phyloP scores from a whole-genome alignment of 1,284 basidiomycete species.

The Puccinia coronata region DNA sequence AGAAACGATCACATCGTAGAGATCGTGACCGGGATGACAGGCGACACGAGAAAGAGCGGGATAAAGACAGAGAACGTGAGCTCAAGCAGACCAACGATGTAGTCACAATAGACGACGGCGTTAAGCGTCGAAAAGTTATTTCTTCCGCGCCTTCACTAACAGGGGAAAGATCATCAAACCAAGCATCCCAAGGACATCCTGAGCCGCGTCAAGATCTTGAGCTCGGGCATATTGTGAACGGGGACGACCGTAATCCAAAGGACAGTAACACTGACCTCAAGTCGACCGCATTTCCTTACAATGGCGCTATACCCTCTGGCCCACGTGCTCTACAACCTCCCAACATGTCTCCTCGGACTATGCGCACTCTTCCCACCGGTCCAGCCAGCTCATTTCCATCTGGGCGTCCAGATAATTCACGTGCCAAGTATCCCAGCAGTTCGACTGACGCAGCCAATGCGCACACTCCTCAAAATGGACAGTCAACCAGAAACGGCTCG shows the following conservation, averaged over 20 bases:
- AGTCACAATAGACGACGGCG: slow-evolving; percentile 42
- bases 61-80: slow-evolving; percentile 39
- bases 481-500: background rate
- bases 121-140: slow-evolving; percentile 39
- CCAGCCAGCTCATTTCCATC: slow-evolving; percentile 22
- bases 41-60: slow-evolving; percentile 35
- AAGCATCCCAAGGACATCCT: slow-evolving; percentile 1
- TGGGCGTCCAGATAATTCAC: slow-evolving; percentile 15
- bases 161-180: background rate
- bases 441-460: slow-evolving; percentile 3
- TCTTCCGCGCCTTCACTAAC: slow-evolving; percentile 19
- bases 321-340: slow-evolving; percentile 33
- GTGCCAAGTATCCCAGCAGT: slow-evolving; percentile 16
- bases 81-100: slow-evolving; percentile 20
- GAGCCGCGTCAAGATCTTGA: slow-evolving; percentile 14
- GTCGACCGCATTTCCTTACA: slow-evolving; percentile 8
- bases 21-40: slow-evolving; percentile 49
- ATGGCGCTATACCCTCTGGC: slow-evolving; percentile 36
- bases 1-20: slow-evolving; percentile 47
- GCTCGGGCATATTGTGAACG: background rate
- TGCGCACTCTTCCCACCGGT: slow-evolving; percentile 29
- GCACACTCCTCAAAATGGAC: slow-evolving; percentile 6
- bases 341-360: slow-evolving; percentile 11
- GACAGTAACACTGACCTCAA: slow-evolving; percentile 22
- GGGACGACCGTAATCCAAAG: slow-evolving; percentile 11